Conservation (phyloP, 2,329 filamentous ascomycete genomes). For the Ophiostoma fasciatum region DNA sequence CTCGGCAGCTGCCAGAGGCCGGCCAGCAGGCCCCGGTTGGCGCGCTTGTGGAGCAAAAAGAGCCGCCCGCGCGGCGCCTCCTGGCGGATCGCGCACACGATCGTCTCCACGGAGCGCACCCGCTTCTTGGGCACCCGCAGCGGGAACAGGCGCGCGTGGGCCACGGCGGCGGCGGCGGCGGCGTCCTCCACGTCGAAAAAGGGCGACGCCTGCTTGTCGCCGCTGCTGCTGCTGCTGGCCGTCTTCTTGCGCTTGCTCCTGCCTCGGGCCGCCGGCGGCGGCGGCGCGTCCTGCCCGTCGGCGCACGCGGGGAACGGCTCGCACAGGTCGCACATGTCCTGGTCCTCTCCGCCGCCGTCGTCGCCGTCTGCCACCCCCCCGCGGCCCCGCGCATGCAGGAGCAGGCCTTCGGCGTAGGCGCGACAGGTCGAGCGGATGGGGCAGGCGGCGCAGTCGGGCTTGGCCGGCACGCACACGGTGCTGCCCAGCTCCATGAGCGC, state of each 20-base stretch:
- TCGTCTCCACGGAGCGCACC: slow-evolving; percentile 33
- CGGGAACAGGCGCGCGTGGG: slow-evolving; percentile 36
- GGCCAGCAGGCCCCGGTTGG: slow-evolving; percentile 38
- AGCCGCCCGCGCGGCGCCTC: slow-evolving; percentile 20
- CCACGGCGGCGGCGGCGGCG: slow-evolving; percentile 19
- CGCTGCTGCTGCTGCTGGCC: background rate
- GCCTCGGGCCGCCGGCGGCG: too few species aligned
- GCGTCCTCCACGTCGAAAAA: slow-evolving; percentile 17
- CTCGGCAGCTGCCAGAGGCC: slow-evolving; percentile 44
- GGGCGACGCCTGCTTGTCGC: slow-evolving; percentile 15
- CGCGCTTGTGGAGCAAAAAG: slow-evolving; percentile 35
- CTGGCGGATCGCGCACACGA: slow-evolving; percentile 36
- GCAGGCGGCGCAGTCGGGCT: slow-evolving; percentile 38
- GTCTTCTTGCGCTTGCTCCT: slow-evolving; percentile 2
- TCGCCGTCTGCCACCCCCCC: background rate
- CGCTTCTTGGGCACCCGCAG: slow-evolving; percentile 36
- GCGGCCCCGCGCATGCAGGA: slow-evolving; percentile 10
- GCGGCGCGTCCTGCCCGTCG: slow-evolving; percentile 11
- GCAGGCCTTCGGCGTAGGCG: slow-evolving; percentile 32
- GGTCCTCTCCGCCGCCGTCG: slow-evolving; percentile 13
- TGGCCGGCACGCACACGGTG: slow-evolving; percentile 40
- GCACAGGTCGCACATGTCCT: slow-evolving; percentile 35
- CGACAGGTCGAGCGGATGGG: slow-evolving; percentile 37
- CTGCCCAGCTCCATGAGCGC: slow-evolving; percentile 52
- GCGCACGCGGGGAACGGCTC: slow-evolving; percentile 27